Conservation (phyloP, 371 early-diverging fungal genomes). For the Saksenaea vasiformis region DNA sequence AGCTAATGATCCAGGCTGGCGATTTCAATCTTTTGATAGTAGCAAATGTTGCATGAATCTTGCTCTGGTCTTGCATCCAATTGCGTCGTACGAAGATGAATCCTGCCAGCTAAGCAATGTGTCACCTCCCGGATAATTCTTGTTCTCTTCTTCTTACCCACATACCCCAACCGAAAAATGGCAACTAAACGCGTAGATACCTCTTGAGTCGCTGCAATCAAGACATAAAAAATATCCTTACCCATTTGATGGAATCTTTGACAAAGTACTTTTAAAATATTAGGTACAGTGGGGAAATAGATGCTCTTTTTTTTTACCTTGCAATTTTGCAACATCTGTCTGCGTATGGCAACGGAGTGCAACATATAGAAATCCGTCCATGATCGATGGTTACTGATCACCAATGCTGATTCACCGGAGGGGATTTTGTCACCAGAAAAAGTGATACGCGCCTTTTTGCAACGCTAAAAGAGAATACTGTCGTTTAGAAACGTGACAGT, state of each 20-base stretch:
- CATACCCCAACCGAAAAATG: constrained; percentile 69
- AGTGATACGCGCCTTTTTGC: constrained; percentile 62
- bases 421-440: constrained; percentile 68
- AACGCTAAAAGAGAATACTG: constrained; percentile 26
- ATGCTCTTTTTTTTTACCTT: constrained; percentile 42
- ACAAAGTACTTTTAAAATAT: constrained; percentile 63
- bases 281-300: background rate
- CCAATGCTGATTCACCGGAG: constrained; percentile 58
- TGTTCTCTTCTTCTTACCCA: constrained; percentile 38
- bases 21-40: constrained; percentile 56
- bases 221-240: constrained; percentile 16
- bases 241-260: constrained; percentile 73
- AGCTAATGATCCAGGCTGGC: constrained; percentile 77
- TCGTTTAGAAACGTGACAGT: background rate
- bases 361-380: constrained; percentile 70
- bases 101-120: constrained; percentile 58
- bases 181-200: constrained; percentile 32
- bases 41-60: constrained; percentile 61
- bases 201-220: background rate
- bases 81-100: constrained; percentile 70
- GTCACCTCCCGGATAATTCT: background rate
- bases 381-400: constrained; percentile 66
- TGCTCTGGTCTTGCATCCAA: constrained; percentile 66
- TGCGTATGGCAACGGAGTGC: constrained; percentile 62
- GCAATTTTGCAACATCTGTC: constrained; percentile 66